Evolutionary conservation across 1,284 basidiomycete genomes (phyloP).

Genomic region (Chondrostereum purpureum): DNA sequence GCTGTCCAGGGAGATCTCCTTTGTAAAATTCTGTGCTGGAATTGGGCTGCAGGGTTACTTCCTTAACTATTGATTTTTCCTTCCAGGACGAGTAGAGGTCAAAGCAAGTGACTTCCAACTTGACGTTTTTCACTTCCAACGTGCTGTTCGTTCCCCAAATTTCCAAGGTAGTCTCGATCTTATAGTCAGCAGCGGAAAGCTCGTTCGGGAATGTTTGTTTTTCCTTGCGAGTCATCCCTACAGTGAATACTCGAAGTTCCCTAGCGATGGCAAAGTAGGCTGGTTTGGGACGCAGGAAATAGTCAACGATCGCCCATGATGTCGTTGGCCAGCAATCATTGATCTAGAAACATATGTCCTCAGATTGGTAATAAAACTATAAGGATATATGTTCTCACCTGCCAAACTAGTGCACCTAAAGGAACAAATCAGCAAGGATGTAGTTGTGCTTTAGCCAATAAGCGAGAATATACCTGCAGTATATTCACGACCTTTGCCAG

Average conservation of each 20-base stretch:
- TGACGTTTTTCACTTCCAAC: conserved; percentile 47
- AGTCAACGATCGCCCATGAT: conserved; percentile 76
- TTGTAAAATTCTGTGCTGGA: conserved; percentile 78
- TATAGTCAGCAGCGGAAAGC: conserved; percentile 56
- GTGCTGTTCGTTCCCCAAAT: conserved; percentile 84
- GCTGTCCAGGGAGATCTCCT: conserved; percentile 65
- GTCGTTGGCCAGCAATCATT: conserved; percentile 82
- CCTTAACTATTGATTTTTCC: conserved; percentile 34
- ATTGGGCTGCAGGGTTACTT: conserved; percentile 60
- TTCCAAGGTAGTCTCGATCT: conserved; percentile 60
- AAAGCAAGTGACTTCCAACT: conserved; percentile 64
- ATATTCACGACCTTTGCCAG: conserved; percentile 62
- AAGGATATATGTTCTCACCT: conserved; percentile 35
- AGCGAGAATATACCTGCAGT: conserved; percentile 39
- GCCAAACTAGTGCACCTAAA: conserved; percentile 71
- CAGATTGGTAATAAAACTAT: not conserved
- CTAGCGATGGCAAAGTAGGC: conserved; percentile 66
- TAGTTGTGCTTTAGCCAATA: not conserved
- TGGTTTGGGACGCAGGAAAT: conserved; percentile 73
- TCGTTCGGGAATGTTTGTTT: conserved; percentile 51
- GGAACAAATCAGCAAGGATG: not conserved
- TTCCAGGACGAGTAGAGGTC: conserved; percentile 61
- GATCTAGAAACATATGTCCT: conserved; percentile 32
- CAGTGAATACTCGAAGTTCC: conserved; percentile 66
- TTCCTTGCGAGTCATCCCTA: conserved; percentile 78